Base-by-base conservation (phyloP, 164 flowering plant species). In the Stephania yunnanensis region DNA sequence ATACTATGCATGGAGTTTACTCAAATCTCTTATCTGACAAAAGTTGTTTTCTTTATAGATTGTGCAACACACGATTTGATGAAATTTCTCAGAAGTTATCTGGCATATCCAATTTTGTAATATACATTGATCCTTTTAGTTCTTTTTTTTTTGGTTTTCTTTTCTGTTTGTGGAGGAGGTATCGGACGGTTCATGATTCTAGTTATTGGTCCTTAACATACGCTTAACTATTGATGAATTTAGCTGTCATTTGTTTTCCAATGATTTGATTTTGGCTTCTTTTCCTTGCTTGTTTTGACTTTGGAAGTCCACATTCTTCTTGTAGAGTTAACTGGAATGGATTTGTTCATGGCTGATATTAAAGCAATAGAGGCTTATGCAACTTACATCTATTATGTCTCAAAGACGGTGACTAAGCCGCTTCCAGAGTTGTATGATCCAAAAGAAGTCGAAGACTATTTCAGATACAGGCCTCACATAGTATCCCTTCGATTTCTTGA, bases 371-470 rank as follows among this genome's bases (percentile, higher is more conserved):
- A 90, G 81, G 89, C 89, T 7, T 95, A 93, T 81, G 87, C 79
- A 73, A 29, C 29, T 77, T 93, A 91, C 79, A 82, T 84, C 19
- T 87, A 86, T 70, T 80, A 76, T 82, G 76, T 83, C 11, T 76
- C 89, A 15, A 91, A 85, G 82, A 75, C 81, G 71, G 92, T 95
- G 97, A 87, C 96, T 9, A 89, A 81, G 86, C 99, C 99, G 78
- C 94, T 95, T 80, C 99, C 98, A 55, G 99, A 95, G 83, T 79
- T 74, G 50, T 95, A 95, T 82, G 90, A 93, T 80, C 90, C 97
- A 42, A 70, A 88, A 69, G 86, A 81, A 76, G 87, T 92, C 82
- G 83, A 87, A 63, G 84, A 87, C 25, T 95, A 95, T 74, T 95
- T 95, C 81, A 86, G 74, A 78, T 85, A 89, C 80, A 86, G 99